phyloP scores from a whole-genome alignment of 495 filamentous ascomycete species.

The Penicillium paxilli region DNA sequence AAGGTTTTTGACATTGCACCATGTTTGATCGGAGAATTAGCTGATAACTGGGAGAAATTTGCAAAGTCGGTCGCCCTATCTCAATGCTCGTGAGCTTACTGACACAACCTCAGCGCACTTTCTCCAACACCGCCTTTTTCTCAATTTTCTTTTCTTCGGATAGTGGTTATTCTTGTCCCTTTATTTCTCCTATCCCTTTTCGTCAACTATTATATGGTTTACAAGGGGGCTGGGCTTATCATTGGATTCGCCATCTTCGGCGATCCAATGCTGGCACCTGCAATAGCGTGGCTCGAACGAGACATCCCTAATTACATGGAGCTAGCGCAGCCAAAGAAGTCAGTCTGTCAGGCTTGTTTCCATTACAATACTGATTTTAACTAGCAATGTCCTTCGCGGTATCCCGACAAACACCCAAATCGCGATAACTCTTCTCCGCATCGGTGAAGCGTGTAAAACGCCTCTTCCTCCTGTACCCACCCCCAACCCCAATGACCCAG shows the following conservation, averaged over 20 bases:
- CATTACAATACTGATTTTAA: neutral
- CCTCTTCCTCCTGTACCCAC: slow-evolving; percentile 70
- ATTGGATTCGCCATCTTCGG: slow-evolving; percentile 69
- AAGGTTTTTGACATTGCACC: slow-evolving; percentile 2
- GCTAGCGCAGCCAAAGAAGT: slow-evolving; percentile 68
- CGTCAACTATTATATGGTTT: neutral
- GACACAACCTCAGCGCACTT: slow-evolving; percentile 49
- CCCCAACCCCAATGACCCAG: slow-evolving; percentile 28
- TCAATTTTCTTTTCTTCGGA: slow-evolving; percentile 53
- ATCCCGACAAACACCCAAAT: slow-evolving; percentile 78
- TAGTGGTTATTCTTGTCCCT: slow-evolving; percentile 59
- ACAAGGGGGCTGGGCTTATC: slow-evolving; percentile 37
- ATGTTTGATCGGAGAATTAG: slow-evolving; percentile 63
- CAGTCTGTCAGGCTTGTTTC: slow-evolving; percentile 7
- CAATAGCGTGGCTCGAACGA: slow-evolving; percentile 58
- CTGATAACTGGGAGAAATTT: slow-evolving; percentile 73
- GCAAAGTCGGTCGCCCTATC: slow-evolving; percentile 50
- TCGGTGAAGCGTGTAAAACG: slow-evolving; percentile 73
- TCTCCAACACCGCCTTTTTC: slow-evolving; percentile 72
- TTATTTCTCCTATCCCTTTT: slow-evolving; percentile 58
- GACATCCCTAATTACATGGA: slow-evolving; percentile 59
- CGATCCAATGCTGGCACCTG: slow-evolving; percentile 64
- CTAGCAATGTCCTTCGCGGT: slow-evolving; percentile 66
- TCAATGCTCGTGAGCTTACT: neutral
- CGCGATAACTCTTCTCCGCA: slow-evolving; percentile 71